Percentiles rank a stretch among this genome's conserved stretches.
Evolutionary conservation across 176 grass and related monocot genomes (phyloP).

Genomic region (Calamus simplicifolius): DNA sequence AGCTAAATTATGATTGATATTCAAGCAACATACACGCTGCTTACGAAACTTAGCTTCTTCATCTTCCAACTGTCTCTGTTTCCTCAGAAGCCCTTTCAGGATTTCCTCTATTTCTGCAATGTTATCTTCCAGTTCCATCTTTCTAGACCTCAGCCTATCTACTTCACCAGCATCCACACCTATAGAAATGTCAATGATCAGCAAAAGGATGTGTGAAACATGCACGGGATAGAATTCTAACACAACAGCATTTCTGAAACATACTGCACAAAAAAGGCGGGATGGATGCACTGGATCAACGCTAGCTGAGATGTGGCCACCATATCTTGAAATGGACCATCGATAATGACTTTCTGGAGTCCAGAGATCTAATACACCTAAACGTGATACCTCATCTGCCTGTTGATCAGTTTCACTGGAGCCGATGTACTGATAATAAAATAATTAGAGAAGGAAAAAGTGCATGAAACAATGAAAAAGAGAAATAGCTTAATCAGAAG

Average conservation of each 20-base stretch:
- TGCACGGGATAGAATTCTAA: not conserved
- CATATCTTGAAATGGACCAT: conserved; percentile 78
- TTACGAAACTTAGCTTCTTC: conserved; percentile 62
- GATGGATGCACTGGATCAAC: conserved; percentile 36
- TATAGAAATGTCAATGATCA: conserved; percentile 39
- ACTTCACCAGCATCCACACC: conserved; percentile 55
- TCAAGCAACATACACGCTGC: conserved; percentile 36
- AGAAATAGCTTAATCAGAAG: too few species aligned
- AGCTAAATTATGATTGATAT: too few species aligned
- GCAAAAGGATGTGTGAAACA: not conserved
- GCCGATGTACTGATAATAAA: conserved; percentile 67
- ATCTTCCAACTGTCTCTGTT: conserved; percentile 60
- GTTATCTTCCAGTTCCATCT: conserved; percentile 24
- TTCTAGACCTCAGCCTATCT: conserved; percentile 38
- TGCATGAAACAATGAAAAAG: too few species aligned
- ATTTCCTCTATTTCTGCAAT: conserved; percentile 31
- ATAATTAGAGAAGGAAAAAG: too few species aligned
- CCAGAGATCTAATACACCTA: conserved; percentile 72
- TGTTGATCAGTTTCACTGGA: conserved; percentile 53
- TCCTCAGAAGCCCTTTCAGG: conserved; percentile 37
- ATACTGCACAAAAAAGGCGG: conserved; percentile 55
- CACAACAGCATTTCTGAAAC: conserved; percentile 10
- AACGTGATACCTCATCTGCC: conserved; percentile 38
- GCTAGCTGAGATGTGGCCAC: conserved; percentile 40
- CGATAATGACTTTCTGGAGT: conserved; percentile 80